Evolutionary conservation across 2,329 filamentous ascomycete species (phyloP).

Genomic region (Berkeleyomyces rouxiae): DNA sequence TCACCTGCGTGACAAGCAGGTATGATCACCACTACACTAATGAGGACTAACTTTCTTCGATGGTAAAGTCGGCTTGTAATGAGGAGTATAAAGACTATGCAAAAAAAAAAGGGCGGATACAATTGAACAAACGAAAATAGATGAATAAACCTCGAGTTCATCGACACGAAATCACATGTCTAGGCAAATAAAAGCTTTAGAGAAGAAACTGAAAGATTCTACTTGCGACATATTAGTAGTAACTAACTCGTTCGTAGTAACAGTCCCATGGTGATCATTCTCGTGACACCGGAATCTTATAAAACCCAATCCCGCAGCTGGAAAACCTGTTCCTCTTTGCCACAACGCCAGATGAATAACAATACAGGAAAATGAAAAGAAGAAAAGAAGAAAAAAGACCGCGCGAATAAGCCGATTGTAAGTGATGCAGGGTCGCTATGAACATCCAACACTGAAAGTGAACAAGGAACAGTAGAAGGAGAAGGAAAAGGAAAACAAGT

Average conservation of each 20-base stretch:
- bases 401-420: neutral
- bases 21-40: slow-evolving; percentile 14
- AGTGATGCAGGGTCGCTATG: neutral
- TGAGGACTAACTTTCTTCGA: neutral
- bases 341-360: too few relatives aligned
- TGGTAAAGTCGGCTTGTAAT: neutral
- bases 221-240: too few relatives aligned
- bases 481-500: neutral
- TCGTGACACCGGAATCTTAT: too few relatives aligned
- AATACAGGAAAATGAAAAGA: neutral
- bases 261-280: too few relatives aligned
- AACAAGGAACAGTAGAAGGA: neutral
- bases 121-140: too few relatives aligned
- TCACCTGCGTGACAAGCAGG: slow-evolving; percentile 14
- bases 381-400: neutral
- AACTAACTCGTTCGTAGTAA: too few relatives aligned
- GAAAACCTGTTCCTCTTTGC: too few relatives aligned
- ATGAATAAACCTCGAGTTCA: neutral
- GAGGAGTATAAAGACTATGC: neutral
- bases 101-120: neutral
- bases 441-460: neutral
- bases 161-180: neutral
- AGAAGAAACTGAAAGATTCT: too few relatives aligned
- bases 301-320: too few relatives aligned
- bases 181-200: neutral